Base-by-base conservation (phyloP, 1,284 basidiomycete species). In the Entoloma clypeatum region DNA sequence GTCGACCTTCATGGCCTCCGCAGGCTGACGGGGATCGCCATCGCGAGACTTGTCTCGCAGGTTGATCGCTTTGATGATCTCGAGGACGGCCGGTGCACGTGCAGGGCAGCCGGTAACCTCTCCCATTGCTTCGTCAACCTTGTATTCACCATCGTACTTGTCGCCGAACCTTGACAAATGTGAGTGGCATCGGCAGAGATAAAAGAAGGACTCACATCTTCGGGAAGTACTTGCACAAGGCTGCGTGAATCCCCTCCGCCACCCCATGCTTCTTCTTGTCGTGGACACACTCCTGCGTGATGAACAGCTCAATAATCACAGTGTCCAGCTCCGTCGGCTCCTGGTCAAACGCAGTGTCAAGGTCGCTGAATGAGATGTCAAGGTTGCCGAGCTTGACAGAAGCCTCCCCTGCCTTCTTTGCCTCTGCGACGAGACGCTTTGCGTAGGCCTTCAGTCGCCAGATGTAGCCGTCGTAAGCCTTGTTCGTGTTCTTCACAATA, bases 111-210 rank as follows among this genome's bases (percentile, higher is more conserved):
- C 43, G n/a, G 21, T 25, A 2, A 58, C 53, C 2, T 27, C 36
- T 0, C 43, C 51, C 11, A 48, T 58, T 7, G 28, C 31, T 30
- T 56, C 33, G 31, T 61, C 43, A 24, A 47, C 49, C 1, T 18
- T 19, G 39, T 58, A 64, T 17, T 29, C 10, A 0, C 56, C 58
- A 16, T 46, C 39, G 32, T 56, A 62, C 17, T 44, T 51, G 10
- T 46, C 49, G 2, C 49, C 53, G 25, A 37, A 9, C 3, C 1
- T n/a, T n/a, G 19, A 21, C 27, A 2, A 3, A 14, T 19, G 18
- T 22, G 3, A 2, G 16, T 7, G 17, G 17, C 2, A 25, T 4
- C 21, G 8, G 11, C 4, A 17, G 22, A 10, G n/a, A 9, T 10
- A 3, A 10, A 29, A 6, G 21, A 10, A 10, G 11, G 1, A 19